A percentile compares a stretch with the other conserved stretches of the same genome.
Conservation (phyloP, 257 asterid species). For the Osmanthus fragrans region DNA sequence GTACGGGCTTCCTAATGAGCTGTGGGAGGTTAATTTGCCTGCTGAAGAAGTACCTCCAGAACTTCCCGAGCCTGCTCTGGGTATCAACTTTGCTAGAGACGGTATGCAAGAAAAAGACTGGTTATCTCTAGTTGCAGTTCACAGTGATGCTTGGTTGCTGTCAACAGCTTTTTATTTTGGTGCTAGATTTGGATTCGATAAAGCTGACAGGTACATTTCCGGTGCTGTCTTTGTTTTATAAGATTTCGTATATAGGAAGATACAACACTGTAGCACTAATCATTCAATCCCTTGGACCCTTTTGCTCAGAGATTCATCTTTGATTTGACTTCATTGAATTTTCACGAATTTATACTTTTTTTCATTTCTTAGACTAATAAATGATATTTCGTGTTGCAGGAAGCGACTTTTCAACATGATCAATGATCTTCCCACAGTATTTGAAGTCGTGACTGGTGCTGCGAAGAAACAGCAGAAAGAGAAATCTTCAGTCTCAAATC, state of each 20-base stretch:
- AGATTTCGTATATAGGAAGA: slow-evolving; percentile 1
- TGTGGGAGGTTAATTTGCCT: slow-evolving; percentile 68
- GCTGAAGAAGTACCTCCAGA: slow-evolving; percentile 70
- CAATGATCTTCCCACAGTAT: slow-evolving; percentile 72
- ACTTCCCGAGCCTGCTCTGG: slow-evolving; percentile 70
- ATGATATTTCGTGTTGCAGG: slow-evolving; percentile 45
- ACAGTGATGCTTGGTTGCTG: slow-evolving; percentile 70
- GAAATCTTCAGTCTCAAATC: slow-evolving; percentile 53
- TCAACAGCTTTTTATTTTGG: slow-evolving; percentile 58
- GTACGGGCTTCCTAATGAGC: slow-evolving; percentile 58
- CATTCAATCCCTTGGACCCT: neutral
- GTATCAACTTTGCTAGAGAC: slow-evolving; percentile 68
- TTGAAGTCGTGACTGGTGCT: slow-evolving; percentile 71
- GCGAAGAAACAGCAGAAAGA: slow-evolving; percentile 64
- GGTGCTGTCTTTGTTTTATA: neutral
- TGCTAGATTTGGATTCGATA: slow-evolving; percentile 61
- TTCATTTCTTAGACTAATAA: neutral
- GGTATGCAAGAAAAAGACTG: slow-evolving; percentile 68
- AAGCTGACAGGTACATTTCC: slow-evolving; percentile 48
- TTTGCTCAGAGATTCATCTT: neutral
- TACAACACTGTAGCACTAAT: slow-evolving; percentile 11
- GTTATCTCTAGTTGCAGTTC: slow-evolving; percentile 63
- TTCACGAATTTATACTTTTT: slow-evolving; percentile 5
- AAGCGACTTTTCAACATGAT: slow-evolving; percentile 72
- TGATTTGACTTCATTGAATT: neutral